A percentile compares a stretch with the other conserved stretches of the same genome.
These are phyloP conservation scores for Neurospora sp. DNA, from an alignment of 495 filamentous ascomycete species.

Conservation along the genomic window DNA sequence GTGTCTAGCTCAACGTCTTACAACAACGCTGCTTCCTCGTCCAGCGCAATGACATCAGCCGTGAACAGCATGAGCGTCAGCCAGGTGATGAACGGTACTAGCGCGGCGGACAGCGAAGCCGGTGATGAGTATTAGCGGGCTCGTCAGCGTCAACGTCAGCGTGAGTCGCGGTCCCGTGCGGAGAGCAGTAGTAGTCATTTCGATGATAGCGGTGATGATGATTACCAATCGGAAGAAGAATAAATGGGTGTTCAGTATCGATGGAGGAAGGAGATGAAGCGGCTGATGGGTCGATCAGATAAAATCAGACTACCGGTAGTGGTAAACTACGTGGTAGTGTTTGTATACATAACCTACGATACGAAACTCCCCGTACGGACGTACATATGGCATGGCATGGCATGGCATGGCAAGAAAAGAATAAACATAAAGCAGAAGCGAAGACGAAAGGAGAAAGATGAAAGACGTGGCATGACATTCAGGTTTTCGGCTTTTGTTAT, in stretches of 20 bases:
- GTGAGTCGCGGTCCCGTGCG: background rate
- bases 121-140: slow-evolving; percentile 28
- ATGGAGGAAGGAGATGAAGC: background rate
- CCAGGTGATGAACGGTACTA: slow-evolving; percentile 29
- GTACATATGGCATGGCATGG: background rate
- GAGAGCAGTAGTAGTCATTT: background rate
- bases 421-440: background rate
- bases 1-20: slow-evolving; percentile 44
- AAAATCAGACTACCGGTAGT: background rate
- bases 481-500: background rate
- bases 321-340: background rate
- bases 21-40: background rate
- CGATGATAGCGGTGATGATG: background rate
- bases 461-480: background rate
- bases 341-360: background rate
- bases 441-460: background rate
- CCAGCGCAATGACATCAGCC: slow-evolving; percentile 8
- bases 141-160: background rate
- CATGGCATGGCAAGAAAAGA: background rate
- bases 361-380: background rate
- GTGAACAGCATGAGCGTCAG: slow-evolving; percentile 26
- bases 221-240: background rate
- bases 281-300: background rate
- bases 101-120: slow-evolving; percentile 27
- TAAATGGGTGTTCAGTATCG: background rate